Evolutionary conservation across 805 yeast genomes (phyloP), one percentile per base, ranked within the genome.

Genomic region (Soucietia sequanensis): DNA sequence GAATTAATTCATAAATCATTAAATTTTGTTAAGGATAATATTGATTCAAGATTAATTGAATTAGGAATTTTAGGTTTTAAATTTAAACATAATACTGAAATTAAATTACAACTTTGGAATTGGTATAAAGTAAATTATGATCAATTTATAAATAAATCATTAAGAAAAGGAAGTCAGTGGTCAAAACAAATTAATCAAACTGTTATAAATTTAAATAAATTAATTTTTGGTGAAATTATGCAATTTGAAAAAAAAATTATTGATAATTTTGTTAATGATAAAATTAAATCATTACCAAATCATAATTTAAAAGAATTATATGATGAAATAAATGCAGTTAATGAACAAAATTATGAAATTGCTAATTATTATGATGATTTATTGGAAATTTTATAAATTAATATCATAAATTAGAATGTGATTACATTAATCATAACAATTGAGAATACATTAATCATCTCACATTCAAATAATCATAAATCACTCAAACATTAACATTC

Each of bases 81-180:
- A 59, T 50, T 65, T 60, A 52, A 69, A 56, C 31, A 52, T 47
- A 35, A 54, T 42, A 33, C 40, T 44, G 31, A 54, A 32, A 40
- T 50, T 46, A 61, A 59, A 41, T 48, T 60, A 6, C 43, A 53
- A 27, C 44, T 79, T 7, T 80, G 80, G 77, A 57, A 66, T 4
- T 82, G 88, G 87, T 80, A 70, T 54, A 58, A 46, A 27, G 49
- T 70, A 34, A 67, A 80, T 46, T 79, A 68, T 48, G 74, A 72
- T 30, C 56, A 56, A 21, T 80, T 85, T 78, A 65, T 65, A 10
- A 48, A 57, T n/a, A 72, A 67, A 37, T 61, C 80, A 8, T 48
- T 68, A 19, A 62, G 74, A 39, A 61, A 60, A 26, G 76, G 76
- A 2, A 64, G 74, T 4, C 65, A 68, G 17, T 60, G 68, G 50